phyloP scores from a whole-genome alignment of 2,329 filamentous ascomycete genomes.

The Scedosporium dehoogii region DNA sequence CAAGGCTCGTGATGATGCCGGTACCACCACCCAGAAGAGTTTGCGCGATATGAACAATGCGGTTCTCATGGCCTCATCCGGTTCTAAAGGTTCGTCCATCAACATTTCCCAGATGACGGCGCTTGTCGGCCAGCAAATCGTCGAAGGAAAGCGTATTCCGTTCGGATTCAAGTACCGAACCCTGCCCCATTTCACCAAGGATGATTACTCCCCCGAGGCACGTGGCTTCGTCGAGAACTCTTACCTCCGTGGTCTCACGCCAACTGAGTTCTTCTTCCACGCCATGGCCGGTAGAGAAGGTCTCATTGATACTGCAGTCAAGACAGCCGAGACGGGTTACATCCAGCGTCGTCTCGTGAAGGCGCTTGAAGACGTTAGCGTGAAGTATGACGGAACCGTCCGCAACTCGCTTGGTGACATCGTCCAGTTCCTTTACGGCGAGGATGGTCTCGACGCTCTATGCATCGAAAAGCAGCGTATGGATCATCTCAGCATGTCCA shows the following conservation, averaged over 20 bases:
- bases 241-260: conserved; percentile 89
- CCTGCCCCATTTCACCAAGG: conserved; percentile 95
- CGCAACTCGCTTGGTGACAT: conserved; percentile 95
- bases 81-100: conserved; percentile 97
- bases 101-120: conserved; percentile 99
- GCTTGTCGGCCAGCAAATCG: conserved; percentile 93
- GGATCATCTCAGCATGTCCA: conserved; percentile 73
- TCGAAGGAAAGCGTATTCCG: conserved; percentile 97
- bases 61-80: conserved; percentile 89
- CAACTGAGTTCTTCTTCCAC: conserved; percentile 98
- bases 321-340: conserved; percentile 98
- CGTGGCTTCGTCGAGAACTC: conserved; percentile 98
- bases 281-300: conserved; percentile 99
- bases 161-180: conserved; percentile 99
- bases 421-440: conserved; percentile 94
- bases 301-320: conserved; percentile 98
- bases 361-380: conserved; percentile 93
- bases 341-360: conserved; percentile 98
- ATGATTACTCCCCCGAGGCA: conserved; percentile 95
- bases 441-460: conserved; percentile 90
- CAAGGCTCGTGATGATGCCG: conserved; percentile 90
- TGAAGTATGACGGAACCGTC: conserved; percentile 94
- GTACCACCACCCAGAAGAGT: conserved; percentile 83
- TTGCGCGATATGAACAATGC: conserved; percentile 95
- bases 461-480: conserved; percentile 89